phyloP scores from a whole-genome alignment of 176 grass and related monocot species.

The Triticum timopheevii region DNA sequence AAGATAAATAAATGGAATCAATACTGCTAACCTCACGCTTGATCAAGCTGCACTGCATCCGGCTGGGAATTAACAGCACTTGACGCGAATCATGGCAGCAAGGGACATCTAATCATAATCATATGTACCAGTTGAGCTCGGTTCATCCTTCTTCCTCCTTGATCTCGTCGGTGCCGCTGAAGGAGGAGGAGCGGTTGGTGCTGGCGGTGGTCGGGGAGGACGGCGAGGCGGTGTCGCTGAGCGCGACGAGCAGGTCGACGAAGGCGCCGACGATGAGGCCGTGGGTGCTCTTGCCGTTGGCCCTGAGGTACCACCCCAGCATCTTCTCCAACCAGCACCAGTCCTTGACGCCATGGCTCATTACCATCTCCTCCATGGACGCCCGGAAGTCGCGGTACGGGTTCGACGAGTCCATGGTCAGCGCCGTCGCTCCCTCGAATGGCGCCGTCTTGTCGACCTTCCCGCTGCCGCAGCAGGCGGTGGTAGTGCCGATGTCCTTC shows the following conservation, averaged over 20 bases:
- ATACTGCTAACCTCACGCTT: not conserved
- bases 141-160: not conserved
- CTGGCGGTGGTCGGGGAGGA: constrained; percentile 16
- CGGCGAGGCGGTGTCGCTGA: constrained; percentile 21
- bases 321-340: constrained; percentile 84
- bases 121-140: not conserved
- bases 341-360: constrained; percentile 38
- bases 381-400: constrained; percentile 70
- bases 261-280: constrained; percentile 66
- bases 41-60: constrained; percentile 1
- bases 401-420: constrained; percentile 58
- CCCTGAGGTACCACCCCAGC: constrained; percentile 76
- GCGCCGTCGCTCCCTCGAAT: constrained; percentile 56
- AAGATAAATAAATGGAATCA: not conserved
- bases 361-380: constrained; percentile 87
- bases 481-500: not conserved
- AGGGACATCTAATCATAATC: not conserved
- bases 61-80: constrained; percentile 7
- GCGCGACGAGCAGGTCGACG: constrained; percentile 61
- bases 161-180: constrained; percentile 1
- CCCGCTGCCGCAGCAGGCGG: not conserved
- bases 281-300: constrained; percentile 61
- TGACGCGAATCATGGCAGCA: not conserved
- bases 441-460: not conserved
- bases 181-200: constrained; percentile 23